These are phyloP conservation scores for Stachybotrys echinatus DNA, from an alignment of 2,329 filamentous ascomycete genomes.

Conservation along the genomic window DNA sequence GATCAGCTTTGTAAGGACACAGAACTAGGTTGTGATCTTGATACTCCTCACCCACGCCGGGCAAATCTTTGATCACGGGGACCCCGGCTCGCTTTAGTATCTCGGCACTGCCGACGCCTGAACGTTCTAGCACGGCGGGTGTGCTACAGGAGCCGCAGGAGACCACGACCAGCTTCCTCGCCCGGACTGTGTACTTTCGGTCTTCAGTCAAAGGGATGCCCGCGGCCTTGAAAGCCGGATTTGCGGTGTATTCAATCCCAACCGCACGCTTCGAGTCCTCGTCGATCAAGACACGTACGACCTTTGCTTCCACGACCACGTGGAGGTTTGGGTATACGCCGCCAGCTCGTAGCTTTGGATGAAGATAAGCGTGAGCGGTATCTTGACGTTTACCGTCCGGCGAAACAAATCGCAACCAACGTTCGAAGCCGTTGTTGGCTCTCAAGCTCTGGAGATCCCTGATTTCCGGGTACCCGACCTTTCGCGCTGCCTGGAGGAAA, in stretches of 20 bases:
- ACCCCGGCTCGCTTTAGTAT: constrained; percentile 41
- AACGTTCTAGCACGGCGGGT: constrained; percentile 53
- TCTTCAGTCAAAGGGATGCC: not conserved
- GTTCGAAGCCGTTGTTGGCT: constrained; percentile 17
- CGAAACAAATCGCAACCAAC: constrained; percentile 32
- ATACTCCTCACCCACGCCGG: constrained; percentile 45
- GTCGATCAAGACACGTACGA: not conserved
- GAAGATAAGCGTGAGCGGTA: constrained; percentile 43
- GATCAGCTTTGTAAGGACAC: constrained; percentile 36
- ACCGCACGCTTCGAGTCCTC: constrained; percentile 34
- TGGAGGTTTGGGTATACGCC: not conserved
- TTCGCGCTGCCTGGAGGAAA: constrained; percentile 41
- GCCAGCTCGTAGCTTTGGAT: constrained; percentile 18
- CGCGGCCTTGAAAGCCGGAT: constrained; percentile 8
- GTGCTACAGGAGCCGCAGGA: constrained; percentile 42
- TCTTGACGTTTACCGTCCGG: constrained; percentile 47
- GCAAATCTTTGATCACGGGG: constrained; percentile 34
- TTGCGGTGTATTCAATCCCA: constrained; percentile 52
- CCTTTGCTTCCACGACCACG: not conserved
- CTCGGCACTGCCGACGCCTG: constrained; percentile 47
- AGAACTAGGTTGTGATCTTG: constrained; percentile 49
- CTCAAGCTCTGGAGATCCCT: constrained; percentile 46
- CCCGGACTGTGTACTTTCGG: constrained; percentile 4
- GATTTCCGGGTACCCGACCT: constrained; percentile 35
- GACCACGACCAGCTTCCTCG: constrained; percentile 14